Conservation (phyloP, 495 filamentous ascomycete genomes). For the Penicillium cosmopolitanum region DNA sequence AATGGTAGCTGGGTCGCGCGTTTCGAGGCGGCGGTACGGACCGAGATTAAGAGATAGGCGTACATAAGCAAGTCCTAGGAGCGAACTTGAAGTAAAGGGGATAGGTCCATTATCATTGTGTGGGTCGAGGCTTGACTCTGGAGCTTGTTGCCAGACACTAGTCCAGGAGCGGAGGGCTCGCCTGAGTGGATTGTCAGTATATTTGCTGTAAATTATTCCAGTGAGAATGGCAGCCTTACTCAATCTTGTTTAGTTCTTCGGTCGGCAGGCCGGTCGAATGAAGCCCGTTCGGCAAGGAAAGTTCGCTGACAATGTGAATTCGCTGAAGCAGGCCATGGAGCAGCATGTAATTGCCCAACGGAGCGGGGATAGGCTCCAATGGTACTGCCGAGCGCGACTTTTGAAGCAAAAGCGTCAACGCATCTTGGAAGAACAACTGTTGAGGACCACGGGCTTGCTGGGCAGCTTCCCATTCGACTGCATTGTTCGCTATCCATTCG, state of each 20-base stretch:
- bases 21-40: slow-evolving; percentile 41
- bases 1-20: slow-evolving; percentile 40
- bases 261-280: slow-evolving; percentile 38
- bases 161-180: slow-evolving; percentile 45
- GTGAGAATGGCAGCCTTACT: slow-evolving; percentile 24
- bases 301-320: slow-evolving; percentile 43
- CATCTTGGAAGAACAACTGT: slow-evolving; percentile 45
- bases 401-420: slow-evolving; percentile 40
- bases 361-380: slow-evolving; percentile 40
- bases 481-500: slow-evolving; percentile 40
- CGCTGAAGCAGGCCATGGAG: slow-evolving; percentile 46
- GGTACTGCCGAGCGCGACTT: slow-evolving; percentile 33
- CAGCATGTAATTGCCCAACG: slow-evolving; percentile 45
- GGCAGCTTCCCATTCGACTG: slow-evolving; percentile 39
- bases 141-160: slow-evolving; percentile 47
- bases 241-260: slow-evolving; percentile 44
- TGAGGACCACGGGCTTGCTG: slow-evolving; percentile 36
- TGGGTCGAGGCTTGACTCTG: slow-evolving; percentile 46
- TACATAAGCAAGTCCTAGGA: slow-evolving; percentile 47
- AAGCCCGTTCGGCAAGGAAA: slow-evolving; percentile 42
- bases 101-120: slow-evolving; percentile 46
- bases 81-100: slow-evolving; percentile 43
- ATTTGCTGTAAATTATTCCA: background rate
- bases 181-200: slow-evolving; percentile 19
- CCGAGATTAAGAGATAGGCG: slow-evolving; percentile 43